Evolutionary conservation across 1,284 basidiomycete genomes (phyloP).

Genomic region (Xanthoconium separans): DNA sequence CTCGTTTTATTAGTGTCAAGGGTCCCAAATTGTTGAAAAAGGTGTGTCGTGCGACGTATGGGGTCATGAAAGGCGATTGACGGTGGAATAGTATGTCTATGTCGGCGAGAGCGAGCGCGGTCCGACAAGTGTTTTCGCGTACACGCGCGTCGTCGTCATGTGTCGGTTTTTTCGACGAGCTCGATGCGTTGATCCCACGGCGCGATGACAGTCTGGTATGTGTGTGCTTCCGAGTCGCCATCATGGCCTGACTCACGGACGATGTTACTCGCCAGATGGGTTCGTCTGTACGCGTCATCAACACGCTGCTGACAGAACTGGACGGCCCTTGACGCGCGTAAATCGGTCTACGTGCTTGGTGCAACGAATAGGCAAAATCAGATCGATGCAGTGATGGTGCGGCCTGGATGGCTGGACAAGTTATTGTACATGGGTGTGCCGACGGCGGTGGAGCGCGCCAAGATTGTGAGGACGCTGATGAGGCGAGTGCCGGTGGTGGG

Average conservation of each 20-base stretch:
- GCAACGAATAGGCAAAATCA: slow-evolving; percentile 99
- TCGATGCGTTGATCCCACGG: slow-evolving; percentile 93
- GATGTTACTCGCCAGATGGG: too few relatives aligned
- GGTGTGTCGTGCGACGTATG: slow-evolving; percentile 40
- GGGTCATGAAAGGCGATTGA: background rate
- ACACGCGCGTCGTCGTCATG: slow-evolving; percentile 88
- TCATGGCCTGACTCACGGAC: too few relatives aligned
- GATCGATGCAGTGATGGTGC: slow-evolving; percentile 98
- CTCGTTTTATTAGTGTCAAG: slow-evolving; percentile 97
- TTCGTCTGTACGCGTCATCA: slow-evolving; percentile 95
- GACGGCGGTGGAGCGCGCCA: slow-evolving; percentile 70
- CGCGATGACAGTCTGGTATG: slow-evolving; percentile 87
- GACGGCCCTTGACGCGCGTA: slow-evolving; percentile 91
- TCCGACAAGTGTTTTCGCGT: slow-evolving; percentile 89
- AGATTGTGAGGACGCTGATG: slow-evolving; percentile 77
- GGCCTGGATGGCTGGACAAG: slow-evolving; percentile 95
- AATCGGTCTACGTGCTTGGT: slow-evolving; percentile 92
- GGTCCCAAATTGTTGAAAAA: slow-evolving; percentile 97
- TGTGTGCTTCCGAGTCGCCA: too few relatives aligned
- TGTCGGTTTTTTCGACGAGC: slow-evolving; percentile 94
- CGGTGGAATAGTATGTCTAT: slow-evolving; percentile 74
- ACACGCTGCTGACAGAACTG: slow-evolving; percentile 94
- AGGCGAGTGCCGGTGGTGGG: slow-evolving; percentile 75
- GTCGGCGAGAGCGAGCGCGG: slow-evolving; percentile 97
- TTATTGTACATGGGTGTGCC: slow-evolving; percentile 96